Evolutionary conservation across 2,329 filamentous ascomycete genomes (phyloP).

Genomic region (Xylariaceae sp.): DNA sequence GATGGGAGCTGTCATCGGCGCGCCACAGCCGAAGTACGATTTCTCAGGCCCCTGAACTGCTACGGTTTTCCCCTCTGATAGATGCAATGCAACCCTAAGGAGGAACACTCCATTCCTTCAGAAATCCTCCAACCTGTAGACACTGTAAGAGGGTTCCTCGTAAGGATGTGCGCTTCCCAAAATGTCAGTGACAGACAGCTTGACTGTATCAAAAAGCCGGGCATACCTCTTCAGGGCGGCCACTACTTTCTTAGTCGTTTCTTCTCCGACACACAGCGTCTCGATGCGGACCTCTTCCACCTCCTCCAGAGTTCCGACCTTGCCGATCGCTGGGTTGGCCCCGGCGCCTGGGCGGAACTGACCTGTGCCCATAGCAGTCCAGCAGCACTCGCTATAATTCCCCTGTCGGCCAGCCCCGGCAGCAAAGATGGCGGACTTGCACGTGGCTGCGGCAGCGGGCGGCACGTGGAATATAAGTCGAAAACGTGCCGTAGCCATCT

Average conservation of each 20-base stretch:
- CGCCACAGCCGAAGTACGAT: constrained; percentile 12
- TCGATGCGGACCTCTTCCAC: constrained; percentile 68
- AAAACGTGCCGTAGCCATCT: constrained; percentile 34
- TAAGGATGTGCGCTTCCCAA: constrained; percentile 55
- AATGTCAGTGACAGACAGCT: constrained; percentile 5
- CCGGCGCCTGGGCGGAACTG: constrained; percentile 68
- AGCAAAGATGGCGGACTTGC: constrained; percentile 62
- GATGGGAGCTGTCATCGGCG: constrained; percentile 9
- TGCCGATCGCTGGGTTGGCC: constrained; percentile 69
- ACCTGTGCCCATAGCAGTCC: constrained; percentile 59
- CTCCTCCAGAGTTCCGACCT: constrained; percentile 61
- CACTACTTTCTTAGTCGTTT: constrained; percentile 62
- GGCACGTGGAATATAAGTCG: constrained; percentile 60
- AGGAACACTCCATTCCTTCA: constrained; percentile 19
- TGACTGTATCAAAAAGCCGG: background rate
- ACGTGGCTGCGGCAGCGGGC: constrained; percentile 48
- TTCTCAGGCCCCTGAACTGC: constrained; percentile 1
- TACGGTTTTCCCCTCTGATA: background rate
- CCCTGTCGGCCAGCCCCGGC: constrained; percentile 60
- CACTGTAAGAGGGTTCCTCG: constrained; percentile 57
- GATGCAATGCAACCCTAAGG: constrained; percentile 13
- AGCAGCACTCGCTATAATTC: constrained; percentile 63
- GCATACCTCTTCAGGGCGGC: constrained; percentile 68
- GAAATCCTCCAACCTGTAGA: constrained; percentile 55
- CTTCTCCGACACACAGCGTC: constrained; percentile 64